Base-by-base conservation (phyloP, 2,329 filamentous ascomycete species). In the Rhynchosporium secalis region DNA sequence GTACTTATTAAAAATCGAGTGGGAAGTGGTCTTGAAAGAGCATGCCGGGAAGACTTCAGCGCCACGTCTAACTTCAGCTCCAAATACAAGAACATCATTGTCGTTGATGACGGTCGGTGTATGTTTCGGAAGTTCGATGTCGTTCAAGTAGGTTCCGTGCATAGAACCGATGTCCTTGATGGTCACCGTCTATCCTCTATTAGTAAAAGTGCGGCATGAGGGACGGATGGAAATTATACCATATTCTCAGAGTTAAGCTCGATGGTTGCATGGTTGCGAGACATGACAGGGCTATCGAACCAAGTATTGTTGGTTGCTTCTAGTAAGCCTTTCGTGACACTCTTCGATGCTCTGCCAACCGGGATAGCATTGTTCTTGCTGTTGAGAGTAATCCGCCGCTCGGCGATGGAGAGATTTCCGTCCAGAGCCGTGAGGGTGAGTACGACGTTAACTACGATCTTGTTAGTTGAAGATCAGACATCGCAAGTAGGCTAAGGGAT, bases 231-330 rank as follows among this genome's bases (percentile, higher is more conserved):
- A 48, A 26, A 60, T 20, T 75, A 62, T 74, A 84, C 84, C 73
- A 80, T 77, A 6, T 73, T 69, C 2, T 78, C 72, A 9, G 78
- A 68, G 55, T 82, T 75, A 4, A 81, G 77, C 15, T 71, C 67
- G 4, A 88, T 70, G 48, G 82, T 75, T 15, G 88, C 89, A 75
- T 92, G 89, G 10, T 83, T 73, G 49, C 89, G 80, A 29, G 88
- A 91, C 79, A 92, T 88, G 41, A 91, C 88, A 0, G 88, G 84
- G 61, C 84, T 88, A 66, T 90, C 83, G 62, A 91, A 88, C 80
- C 81, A 90, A 15, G 80, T 84, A 73, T 91, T 92, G 67, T 82
- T 74, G 4, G 68, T 43, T 64, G 75, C 72, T 68, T 78, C 72
- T 67, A 77, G 56, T 45, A 79, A 76, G 9, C 78, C 78, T 55